These are phyloP conservation scores for Claviceps capensis DNA, from an alignment of 2,329 filamentous ascomycete species.

Conservation along the genomic window DNA sequence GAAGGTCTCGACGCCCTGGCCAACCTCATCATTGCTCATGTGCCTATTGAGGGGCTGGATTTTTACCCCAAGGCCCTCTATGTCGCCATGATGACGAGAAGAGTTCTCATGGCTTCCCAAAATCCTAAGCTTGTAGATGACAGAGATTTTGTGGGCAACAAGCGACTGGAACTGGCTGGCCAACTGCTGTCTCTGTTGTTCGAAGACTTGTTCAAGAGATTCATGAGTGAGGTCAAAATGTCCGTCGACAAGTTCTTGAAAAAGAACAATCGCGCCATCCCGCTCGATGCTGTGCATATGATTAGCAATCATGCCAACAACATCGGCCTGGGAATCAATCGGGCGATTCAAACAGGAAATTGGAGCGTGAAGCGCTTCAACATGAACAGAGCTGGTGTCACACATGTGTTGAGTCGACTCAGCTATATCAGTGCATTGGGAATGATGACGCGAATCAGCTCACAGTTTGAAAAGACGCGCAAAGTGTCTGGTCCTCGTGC, in stretches of 20 bases:
- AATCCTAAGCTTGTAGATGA: constrained; percentile 87
- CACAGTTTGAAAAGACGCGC: constrained; percentile 96
- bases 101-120: constrained; percentile 86
- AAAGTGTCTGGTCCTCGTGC: constrained; percentile 95
- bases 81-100: constrained; percentile 92
- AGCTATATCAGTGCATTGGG: constrained; percentile 95
- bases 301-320: constrained; percentile 73
- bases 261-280: constrained; percentile 78
- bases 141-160: constrained; percentile 95
- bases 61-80: constrained; percentile 97
- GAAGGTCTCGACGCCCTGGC: constrained; percentile 88
- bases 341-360: constrained; percentile 93
- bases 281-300: constrained; percentile 76
- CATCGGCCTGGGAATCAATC: constrained; percentile 87
- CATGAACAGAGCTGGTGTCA: constrained; percentile 95
- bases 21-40: constrained; percentile 87
- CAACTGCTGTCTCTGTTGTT: constrained; percentile 89
- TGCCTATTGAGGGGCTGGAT: constrained; percentile 80
- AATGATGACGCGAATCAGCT: constrained; percentile 99
- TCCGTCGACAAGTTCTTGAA: constrained; percentile 93
- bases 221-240: constrained; percentile 76
- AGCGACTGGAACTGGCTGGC: constrained; percentile 84
- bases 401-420: constrained; percentile 85
- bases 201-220: constrained; percentile 95
- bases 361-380: constrained; percentile 97